A percentile compares a stretch with the other conserved stretches of the same genome.
These are phyloP conservation scores for Xylaria acuta DNA, from an alignment of 495 filamentous ascomycete species.

Conservation along the genomic window DNA sequence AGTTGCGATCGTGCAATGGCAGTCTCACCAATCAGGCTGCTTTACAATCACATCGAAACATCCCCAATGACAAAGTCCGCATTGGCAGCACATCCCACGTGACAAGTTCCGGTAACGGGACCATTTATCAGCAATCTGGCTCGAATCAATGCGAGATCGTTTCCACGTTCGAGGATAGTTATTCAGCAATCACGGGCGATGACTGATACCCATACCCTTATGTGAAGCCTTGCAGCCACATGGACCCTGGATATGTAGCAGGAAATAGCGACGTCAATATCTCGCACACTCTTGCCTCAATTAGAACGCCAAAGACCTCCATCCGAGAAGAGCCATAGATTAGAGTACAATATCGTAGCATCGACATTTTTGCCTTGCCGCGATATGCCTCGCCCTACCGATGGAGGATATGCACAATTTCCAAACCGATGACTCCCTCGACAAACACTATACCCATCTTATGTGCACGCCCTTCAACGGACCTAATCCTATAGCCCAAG, in stretches of 20 bases:
- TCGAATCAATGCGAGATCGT: conserved; percentile 5
- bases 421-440: neutral
- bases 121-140: neutral
- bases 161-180: neutral
- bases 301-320: neutral
- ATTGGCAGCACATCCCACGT: conserved; percentile 2
- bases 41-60: neutral
- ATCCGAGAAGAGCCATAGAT: neutral
- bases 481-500: neutral
- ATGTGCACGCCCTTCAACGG: neutral
- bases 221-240: neutral
- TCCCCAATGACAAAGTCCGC: neutral
- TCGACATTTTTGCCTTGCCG: conserved; percentile 15
- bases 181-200: conserved; percentile 14
- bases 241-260: neutral
- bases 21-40: neutral
- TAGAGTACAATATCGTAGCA: conserved; percentile 9
- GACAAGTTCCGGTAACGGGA: conserved; percentile 22
- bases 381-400: conserved; percentile 10
- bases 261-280: conserved; percentile 12
- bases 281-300: conserved; percentile 28
- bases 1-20: conserved; percentile 2
- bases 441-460: neutral
- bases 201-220: conserved; percentile 2
- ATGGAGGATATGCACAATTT: neutral